Evolutionary conservation across 2,329 filamentous ascomycete species (phyloP).

Genomic region (Xylariales sp.): DNA sequence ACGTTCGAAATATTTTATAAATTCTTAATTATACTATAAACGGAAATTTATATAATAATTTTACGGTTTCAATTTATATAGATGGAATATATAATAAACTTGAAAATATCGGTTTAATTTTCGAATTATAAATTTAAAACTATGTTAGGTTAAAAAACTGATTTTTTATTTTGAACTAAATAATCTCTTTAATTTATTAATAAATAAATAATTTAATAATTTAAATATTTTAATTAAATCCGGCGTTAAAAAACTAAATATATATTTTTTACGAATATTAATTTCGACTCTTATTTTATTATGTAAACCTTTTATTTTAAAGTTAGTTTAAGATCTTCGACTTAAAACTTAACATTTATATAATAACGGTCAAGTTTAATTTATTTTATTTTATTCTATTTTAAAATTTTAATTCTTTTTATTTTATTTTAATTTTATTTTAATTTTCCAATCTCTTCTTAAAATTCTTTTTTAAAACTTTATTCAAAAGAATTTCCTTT

Average conservation of each 20-base stretch:
- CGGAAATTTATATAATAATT: neutral
- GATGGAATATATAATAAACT: neutral
- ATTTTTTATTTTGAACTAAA: neutral
- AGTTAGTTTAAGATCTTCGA: neutral
- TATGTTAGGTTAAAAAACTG: too few species aligned
- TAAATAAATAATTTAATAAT: neutral
- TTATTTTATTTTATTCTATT: constrained; percentile 1
- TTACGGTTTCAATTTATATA: neutral
- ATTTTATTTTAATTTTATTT: neutral
- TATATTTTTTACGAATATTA: neutral
- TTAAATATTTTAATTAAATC: neutral
- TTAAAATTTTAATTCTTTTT: neutral
- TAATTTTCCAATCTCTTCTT: neutral
- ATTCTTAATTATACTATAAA: neutral
- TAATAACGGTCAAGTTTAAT: neutral
- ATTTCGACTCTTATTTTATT: neutral
- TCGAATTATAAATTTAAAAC: neutral
- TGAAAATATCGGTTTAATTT: neutral
- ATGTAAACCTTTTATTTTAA: neutral
- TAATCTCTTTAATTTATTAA: neutral
- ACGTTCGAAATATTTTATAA: neutral
- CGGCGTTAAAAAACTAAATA: neutral
- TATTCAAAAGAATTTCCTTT: neutral
- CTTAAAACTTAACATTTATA: too few species aligned
- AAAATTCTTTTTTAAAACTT: neutral